Percentiles rank a stretch among this genome's conserved stretches.
Evolutionary conservation across 106 monocot species (phyloP).

Genomic region (Dendrobium chrysotoxum): DNA sequence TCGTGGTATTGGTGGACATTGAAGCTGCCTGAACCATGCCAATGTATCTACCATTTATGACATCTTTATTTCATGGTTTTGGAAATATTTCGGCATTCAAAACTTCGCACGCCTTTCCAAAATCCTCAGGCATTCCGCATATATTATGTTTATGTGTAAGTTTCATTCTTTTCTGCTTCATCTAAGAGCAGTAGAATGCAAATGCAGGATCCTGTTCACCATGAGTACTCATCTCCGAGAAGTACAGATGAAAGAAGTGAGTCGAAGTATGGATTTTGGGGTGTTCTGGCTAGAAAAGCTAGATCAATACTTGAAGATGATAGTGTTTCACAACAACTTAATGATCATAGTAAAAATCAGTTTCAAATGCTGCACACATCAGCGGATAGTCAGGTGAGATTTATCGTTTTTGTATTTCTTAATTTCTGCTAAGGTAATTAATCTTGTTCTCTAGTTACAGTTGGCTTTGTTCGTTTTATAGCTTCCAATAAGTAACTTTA

Average conservation of each 20-base stretch:
- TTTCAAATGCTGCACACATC: constrained; percentile 4
- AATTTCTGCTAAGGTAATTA: neutral
- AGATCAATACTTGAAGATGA: constrained; percentile 18
- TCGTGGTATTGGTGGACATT: too few species aligned
- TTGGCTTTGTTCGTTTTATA: neutral
- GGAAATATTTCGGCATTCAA: too few species aligned
- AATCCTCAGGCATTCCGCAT: too few species aligned
- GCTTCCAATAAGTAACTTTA: neutral
- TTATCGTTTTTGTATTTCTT: neutral
- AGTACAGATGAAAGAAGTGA: constrained; percentile 8
- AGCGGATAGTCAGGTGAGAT: constrained; percentile 7
- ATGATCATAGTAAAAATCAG: neutral
- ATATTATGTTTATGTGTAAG: too few species aligned
- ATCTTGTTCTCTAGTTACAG: neutral
- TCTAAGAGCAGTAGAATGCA: neutral
- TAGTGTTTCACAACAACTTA: neutral
- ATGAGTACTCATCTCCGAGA: constrained; percentile 16
- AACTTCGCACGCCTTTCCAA: too few species aligned
- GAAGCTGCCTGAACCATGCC: too few species aligned
- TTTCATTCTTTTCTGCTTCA: neutral
- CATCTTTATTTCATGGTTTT: too few species aligned
- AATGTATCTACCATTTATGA: too few species aligned
- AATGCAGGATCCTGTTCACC: constrained; percentile 4
- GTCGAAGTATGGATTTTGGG: constrained; percentile 14
- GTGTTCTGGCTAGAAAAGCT: constrained; percentile 13